Evolutionary conservation across 2,329 filamentous ascomycete species (phyloP).

Genomic region (Colletotrichum tamarilloi): DNA sequence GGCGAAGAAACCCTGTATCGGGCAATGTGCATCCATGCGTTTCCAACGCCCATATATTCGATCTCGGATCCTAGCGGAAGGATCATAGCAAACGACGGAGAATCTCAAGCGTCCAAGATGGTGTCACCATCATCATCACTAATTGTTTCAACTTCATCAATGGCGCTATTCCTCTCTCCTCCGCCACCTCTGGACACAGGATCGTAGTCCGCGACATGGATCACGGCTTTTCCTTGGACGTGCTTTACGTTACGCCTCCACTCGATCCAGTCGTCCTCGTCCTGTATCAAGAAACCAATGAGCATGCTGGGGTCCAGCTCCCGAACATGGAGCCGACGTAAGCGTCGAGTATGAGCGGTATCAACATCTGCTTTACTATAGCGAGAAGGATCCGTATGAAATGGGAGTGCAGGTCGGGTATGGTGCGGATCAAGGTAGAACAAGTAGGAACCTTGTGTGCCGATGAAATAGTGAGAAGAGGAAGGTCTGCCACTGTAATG

Average conservation of each 20-base stretch:
- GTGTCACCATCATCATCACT: slow-evolving; percentile 74
- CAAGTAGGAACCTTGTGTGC: slow-evolving; percentile 76
- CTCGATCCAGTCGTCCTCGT: slow-evolving; percentile 83
- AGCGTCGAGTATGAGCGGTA: slow-evolving; percentile 86
- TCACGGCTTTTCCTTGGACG: slow-evolving; percentile 84
- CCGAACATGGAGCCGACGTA: slow-evolving; percentile 83
- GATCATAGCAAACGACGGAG: neutral
- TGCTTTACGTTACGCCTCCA: slow-evolving; percentile 84
- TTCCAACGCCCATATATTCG: neutral
- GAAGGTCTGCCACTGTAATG: slow-evolving; percentile 83
- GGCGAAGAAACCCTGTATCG: neutral
- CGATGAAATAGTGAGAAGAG: slow-evolving; percentile 77
- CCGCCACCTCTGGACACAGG: slow-evolving; percentile 63
- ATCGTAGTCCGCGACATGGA: slow-evolving; percentile 83
- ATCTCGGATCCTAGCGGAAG: neutral
- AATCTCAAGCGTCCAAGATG: slow-evolving; percentile 39
- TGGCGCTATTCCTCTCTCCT: slow-evolving; percentile 74
- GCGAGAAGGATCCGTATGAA: slow-evolving; percentile 63
- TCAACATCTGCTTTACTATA: slow-evolving; percentile 80
- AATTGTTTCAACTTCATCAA: slow-evolving; percentile 91
- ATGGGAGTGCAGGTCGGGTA: slow-evolving; percentile 80
- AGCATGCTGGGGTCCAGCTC: slow-evolving; percentile 99
- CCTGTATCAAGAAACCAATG: slow-evolving; percentile 88
- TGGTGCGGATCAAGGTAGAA: slow-evolving; percentile 97
- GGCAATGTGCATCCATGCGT: neutral